A percentile compares a stretch with the other conserved stretches of the same genome.
phyloP scores from a whole-genome alignment of 345 rosid species.

The Dipteronia sinensis region DNA sequence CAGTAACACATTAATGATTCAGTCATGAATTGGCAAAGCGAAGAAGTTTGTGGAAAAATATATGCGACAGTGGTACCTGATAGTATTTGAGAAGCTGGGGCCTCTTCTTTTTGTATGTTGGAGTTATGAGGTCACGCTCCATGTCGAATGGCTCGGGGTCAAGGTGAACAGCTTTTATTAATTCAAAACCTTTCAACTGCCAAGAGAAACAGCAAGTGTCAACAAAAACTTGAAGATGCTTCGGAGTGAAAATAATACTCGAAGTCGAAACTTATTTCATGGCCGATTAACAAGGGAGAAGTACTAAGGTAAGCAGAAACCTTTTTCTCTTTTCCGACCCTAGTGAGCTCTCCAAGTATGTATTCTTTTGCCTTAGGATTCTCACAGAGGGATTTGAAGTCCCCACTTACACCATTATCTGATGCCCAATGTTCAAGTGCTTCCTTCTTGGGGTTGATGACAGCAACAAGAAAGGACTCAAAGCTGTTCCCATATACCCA shows the following conservation, averaged over 20 bases:
- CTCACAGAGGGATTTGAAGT: constrained; percentile 68
- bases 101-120: constrained; percentile 93
- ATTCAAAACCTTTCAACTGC: constrained; percentile 94
- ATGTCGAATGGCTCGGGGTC: constrained; percentile 88
- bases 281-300: not conserved
- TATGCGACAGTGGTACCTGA: constrained; percentile 46
- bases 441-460: constrained; percentile 75
- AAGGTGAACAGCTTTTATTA: constrained; percentile 72
- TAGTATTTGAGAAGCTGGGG: constrained; percentile 86
- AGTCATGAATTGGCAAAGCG: not conserved
- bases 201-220: not conserved
- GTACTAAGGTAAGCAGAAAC: constrained; percentile 29
- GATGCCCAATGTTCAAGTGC: constrained; percentile 82
- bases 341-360: constrained; percentile 68
- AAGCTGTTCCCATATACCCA: constrained; percentile 98
- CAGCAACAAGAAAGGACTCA: constrained; percentile 91
- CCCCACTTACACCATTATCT: constrained; percentile 63
- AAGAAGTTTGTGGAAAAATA: not conserved
- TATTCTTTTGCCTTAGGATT: constrained; percentile 64
- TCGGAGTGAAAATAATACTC: not conserved
- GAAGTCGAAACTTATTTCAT: not conserved
- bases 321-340: constrained; percentile 78
- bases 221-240: not conserved
- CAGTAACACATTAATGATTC: not conserved
- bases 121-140: constrained; percentile 89